Percentiles rank a stretch among this genome's conserved stretches.
phyloP scores from a whole-genome alignment of 1,284 basidiomycete species.

The Microbotryum intermedium region DNA sequence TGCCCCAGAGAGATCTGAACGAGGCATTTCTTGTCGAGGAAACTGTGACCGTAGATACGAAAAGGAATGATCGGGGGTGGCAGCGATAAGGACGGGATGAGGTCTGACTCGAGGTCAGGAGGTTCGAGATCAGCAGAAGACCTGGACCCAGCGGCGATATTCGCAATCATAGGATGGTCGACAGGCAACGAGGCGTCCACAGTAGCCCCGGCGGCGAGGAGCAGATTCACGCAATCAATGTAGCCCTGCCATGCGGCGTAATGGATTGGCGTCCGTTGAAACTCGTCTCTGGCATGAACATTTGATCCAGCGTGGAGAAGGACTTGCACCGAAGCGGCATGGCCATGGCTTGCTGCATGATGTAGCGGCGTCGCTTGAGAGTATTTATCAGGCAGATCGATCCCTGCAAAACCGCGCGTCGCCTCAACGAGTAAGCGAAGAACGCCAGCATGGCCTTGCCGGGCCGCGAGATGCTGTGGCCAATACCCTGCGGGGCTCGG shows the following conservation, averaged over 20 bases:
- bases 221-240: slow-evolving; percentile 61
- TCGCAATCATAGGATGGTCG: background rate
- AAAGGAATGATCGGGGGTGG: slow-evolving; percentile 98
- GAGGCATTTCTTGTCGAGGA: slow-evolving; percentile 69
- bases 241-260: slow-evolving; percentile 99
- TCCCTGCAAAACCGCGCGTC: slow-evolving; percentile 42
- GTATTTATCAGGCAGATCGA: slow-evolving; percentile 89
- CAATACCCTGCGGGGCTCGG: slow-evolving; percentile 92
- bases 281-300: slow-evolving; percentile 70
- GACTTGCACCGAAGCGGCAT: slow-evolving; percentile 62
- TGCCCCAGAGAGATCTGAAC: slow-evolving; percentile 83
- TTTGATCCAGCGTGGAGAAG: slow-evolving; percentile 72
- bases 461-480: slow-evolving; percentile 96
- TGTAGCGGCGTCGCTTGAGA: slow-evolving; percentile 97
- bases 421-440: slow-evolving; percentile 71
- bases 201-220: slow-evolving; percentile 51
- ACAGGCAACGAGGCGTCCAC: background rate
- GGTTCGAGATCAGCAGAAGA: slow-evolving; percentile 27
- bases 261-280: slow-evolving; percentile 75
- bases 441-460: slow-evolving; percentile 79
- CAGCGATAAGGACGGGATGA: slow-evolving; percentile 85
- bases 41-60: slow-evolving; percentile 81
- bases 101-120: slow-evolving; percentile 51
- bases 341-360: slow-evolving; percentile 87
- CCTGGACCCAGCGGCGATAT: slow-evolving; percentile 12